phyloP scores from a whole-genome alignment of 1,139 yeast species.

The Taphrina wiesneri region DNA sequence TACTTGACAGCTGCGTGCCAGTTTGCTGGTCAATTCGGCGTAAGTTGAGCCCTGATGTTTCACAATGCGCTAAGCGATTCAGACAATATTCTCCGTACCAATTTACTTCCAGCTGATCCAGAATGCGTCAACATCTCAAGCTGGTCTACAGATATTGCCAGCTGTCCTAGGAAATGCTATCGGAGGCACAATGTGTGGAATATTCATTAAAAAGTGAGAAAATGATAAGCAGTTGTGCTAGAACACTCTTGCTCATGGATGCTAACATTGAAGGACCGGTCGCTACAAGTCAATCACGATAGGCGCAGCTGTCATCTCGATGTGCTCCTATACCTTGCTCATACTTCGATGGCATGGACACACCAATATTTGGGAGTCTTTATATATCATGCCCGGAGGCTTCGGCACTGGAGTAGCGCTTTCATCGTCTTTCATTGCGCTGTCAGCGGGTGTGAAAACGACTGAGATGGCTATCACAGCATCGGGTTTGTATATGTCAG shows the following conservation, averaged over 20 bases:
- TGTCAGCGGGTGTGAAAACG: constrained; percentile 14
- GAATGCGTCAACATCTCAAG: constrained; percentile 6
- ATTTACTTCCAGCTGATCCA: constrained; percentile 22
- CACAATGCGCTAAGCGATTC: not conserved
- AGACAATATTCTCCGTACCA: constrained; percentile 26
- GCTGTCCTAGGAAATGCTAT: constrained; percentile 23
- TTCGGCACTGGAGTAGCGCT: constrained; percentile 22
- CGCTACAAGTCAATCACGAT: constrained; percentile 18
- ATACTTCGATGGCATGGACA: constrained; percentile 19
- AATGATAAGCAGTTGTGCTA: not conserved
- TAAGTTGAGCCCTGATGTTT: not conserved
- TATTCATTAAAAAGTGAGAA: constrained; percentile 3
- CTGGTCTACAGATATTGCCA: constrained; percentile 24
- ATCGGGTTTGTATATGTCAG: constrained; percentile 2
- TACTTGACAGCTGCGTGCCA: constrained; percentile 1
- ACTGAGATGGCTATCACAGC: constrained; percentile 13
- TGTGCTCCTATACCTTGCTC: not conserved
- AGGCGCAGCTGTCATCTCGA: not conserved
- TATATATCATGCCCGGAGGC: constrained; percentile 25
- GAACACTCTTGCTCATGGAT: not conserved
- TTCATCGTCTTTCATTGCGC: constrained; percentile 12
- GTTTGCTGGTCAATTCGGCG: constrained; percentile 20
- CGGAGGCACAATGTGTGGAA: constrained; percentile 9
- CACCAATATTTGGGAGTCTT: constrained; percentile 12
- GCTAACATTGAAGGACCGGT: constrained; percentile 7